Conservation (phyloP, 2,329 filamentous ascomycete genomes). For the Fusarium keratoplasticum region DNA sequence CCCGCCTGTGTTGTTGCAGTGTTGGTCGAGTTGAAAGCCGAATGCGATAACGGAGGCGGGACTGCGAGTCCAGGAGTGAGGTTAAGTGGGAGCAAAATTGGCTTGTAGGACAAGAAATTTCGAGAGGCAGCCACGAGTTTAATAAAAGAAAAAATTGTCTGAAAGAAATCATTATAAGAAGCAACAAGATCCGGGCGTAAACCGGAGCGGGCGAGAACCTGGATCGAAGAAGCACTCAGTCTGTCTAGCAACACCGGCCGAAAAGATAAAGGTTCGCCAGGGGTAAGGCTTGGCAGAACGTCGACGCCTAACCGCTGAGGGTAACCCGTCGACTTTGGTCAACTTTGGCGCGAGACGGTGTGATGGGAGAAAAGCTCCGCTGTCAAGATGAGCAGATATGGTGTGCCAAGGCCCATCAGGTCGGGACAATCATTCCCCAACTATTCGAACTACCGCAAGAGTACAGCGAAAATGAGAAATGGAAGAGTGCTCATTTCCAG, state of each 20-base stretch:
- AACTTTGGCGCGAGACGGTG: background rate
- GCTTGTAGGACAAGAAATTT: background rate
- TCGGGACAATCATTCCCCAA: background rate
- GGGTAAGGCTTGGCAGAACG: background rate
- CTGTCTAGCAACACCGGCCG: background rate
- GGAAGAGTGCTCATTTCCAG: background rate
- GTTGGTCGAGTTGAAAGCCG: background rate
- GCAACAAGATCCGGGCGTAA: background rate
- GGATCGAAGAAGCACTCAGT: background rate
- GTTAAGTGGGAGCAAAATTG: background rate
- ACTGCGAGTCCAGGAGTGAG: background rate
- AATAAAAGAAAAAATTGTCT: background rate
- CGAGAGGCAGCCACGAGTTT: background rate
- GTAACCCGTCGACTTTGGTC: background rate
- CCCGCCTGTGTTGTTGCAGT: background rate
- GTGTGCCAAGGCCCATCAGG: background rate
- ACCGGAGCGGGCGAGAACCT: background rate
- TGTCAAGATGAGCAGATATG: background rate
- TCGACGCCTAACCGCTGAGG: background rate
- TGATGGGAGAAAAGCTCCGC: background rate
- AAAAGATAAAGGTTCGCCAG: background rate
- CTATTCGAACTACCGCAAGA: background rate
- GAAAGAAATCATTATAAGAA: background rate
- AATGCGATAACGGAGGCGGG: background rate
- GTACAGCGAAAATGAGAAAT: background rate